Base-by-base conservation (phyloP, 164 flowering plant species). In the Piper longum region DNA sequence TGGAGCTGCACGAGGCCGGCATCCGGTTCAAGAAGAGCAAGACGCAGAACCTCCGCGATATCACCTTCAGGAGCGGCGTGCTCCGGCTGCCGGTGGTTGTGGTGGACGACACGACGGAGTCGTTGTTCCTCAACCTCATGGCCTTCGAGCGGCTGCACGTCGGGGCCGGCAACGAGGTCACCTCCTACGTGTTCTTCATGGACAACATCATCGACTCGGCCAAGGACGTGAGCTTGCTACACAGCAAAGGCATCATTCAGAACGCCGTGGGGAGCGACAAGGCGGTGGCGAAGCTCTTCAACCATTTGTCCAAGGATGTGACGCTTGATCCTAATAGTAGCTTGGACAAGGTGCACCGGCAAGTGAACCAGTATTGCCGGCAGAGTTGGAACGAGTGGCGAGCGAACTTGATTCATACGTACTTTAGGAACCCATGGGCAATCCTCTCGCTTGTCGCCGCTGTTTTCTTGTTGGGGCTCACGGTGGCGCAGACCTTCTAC, bases 231-330 rank as follows among this genome's bases (percentile, higher is more conserved):
- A 73, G 65, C n/a, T 76, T 76, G 4, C 70, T 78, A 19, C 77
- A 75, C 51, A 64, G 73, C 0, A 56, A 64, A 14, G 79, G 81
- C 26, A 81, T 84, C 55, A 73, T 84, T 9, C 71, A 75, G 43
- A 82, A 75, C 59, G 80, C 77, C 0, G n/a, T 79, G 1, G 88
- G 88, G 17, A 82, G 85, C 57, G 82, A 82, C 63, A 76, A 82
- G 51, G 81, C 79, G 1, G 82, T 79, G 9, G 83, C 86, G 8
- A 75, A 77, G 19, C 74, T 84, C 52, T 84, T 84, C 69, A 82
- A 80, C 52, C 67, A 74, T 6, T 65, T 82, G 6, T 75, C 83
- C 9, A 76, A 76, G 62, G 86, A 79, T 19, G 69, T 78, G 2
- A 67, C 83, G 0, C 66, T 79, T 4, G 83, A 81, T 36, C 83